Conservation (phyloP, 192 early-diverging fungal genomes). For the Linnemannia zychae region DNA sequence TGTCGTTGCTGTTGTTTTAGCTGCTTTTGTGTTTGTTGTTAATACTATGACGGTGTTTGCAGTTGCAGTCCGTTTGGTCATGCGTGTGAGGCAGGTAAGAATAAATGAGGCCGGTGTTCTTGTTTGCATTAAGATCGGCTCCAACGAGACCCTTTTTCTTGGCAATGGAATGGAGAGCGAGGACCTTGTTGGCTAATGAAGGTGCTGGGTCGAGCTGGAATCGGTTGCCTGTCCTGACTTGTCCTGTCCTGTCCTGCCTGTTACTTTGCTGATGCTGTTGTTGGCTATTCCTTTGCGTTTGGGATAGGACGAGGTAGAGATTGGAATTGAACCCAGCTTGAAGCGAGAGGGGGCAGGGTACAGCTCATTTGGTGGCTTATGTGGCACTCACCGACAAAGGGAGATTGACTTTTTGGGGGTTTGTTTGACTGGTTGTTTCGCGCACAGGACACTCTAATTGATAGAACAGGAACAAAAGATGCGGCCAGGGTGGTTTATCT, state of each 20-base stretch:
- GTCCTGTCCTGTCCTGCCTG: background rate
- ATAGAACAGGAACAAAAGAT: too few species aligned
- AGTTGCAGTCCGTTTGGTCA: conserved; percentile 1
- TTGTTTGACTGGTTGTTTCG: too few species aligned
- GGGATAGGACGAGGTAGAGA: background rate
- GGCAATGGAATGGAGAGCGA: background rate
- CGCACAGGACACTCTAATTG: too few species aligned
- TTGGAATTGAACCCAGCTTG: background rate
- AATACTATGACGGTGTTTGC: background rate
- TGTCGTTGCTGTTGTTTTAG: background rate
- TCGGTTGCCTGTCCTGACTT: background rate
- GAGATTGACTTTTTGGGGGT: too few species aligned
- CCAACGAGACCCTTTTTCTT: background rate
- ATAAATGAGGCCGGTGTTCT: background rate
- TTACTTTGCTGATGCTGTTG: background rate
- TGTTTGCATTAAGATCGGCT: conserved; percentile 5
- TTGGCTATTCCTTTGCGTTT: background rate
- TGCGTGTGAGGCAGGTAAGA: background rate
- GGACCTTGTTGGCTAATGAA: background rate
- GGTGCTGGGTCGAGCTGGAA: background rate
- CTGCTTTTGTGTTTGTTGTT: background rate
- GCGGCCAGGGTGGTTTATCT: too few species aligned
- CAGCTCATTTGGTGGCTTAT: background rate
- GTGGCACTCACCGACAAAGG: too few species aligned
- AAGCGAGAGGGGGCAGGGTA: background rate